Evolutionary conservation across 164 flowering plant genomes (phyloP).

Genomic region (Saururus chinensis): DNA sequence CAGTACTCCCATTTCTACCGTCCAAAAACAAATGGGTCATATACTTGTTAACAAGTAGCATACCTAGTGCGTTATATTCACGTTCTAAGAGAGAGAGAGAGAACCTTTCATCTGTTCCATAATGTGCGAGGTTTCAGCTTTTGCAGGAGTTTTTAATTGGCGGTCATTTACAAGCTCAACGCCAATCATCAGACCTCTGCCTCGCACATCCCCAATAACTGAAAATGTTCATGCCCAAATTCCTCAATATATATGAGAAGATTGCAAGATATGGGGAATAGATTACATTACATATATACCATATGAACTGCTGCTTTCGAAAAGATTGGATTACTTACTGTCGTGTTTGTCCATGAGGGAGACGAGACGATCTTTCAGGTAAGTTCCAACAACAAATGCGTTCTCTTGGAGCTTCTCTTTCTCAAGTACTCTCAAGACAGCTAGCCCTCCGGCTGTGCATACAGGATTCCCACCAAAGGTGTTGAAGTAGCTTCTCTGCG

Average conservation of each 20-base stretch:
- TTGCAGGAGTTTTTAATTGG: conserved; percentile 73
- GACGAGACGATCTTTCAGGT: conserved; percentile 61
- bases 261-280: background rate
- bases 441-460: conserved; percentile 84
- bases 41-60: background rate
- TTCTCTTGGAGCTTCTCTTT: conserved; percentile 84
- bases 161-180: conserved; percentile 89
- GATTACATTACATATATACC: too few relatives aligned
- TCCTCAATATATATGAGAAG: background rate
- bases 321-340: conserved; percentile 31
- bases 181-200: conserved; percentile 85
- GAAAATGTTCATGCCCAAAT: conserved; percentile 5
- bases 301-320: background rate
- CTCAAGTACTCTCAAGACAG: conserved; percentile 79
- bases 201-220: conserved; percentile 97
- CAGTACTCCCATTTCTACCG: conserved; percentile 69
- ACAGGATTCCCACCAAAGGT: conserved; percentile 97
- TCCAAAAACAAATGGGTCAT: background rate
- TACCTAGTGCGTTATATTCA: too few relatives aligned
- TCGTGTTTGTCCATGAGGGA: conserved; percentile 67
- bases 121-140: conserved; percentile 57
- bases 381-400: conserved; percentile 60
- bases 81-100: too few relatives aligned
- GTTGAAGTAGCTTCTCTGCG: conserved; percentile 67
- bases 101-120: conserved; percentile 95